phyloP scores from a whole-genome alignment of 352 stramenopile genomes.

The Globisporangium megalacanthum region DNA sequence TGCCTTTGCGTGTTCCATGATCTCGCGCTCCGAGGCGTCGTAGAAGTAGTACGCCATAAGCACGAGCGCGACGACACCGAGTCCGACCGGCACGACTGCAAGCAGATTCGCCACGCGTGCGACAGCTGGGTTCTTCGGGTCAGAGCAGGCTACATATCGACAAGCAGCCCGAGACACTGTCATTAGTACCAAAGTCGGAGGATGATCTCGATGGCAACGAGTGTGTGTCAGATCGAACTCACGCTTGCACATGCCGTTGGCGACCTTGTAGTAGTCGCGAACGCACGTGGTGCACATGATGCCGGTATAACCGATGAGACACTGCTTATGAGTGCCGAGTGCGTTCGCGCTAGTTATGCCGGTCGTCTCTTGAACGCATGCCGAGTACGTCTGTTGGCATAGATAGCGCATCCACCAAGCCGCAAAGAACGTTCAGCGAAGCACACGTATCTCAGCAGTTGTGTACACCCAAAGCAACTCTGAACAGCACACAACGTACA shows the following conservation, averaged over 20 bases:
- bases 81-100: constrained; percentile 33
- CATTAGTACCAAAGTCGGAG: too few species aligned
- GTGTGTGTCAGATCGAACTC: constrained; percentile 8
- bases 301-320: constrained; percentile 37
- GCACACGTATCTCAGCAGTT: not conserved
- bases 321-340: constrained; percentile 22
- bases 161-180: not conserved
- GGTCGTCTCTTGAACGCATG: constrained; percentile 18
- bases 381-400: constrained; percentile 18
- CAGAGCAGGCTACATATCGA: constrained; percentile 22
- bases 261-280: constrained; percentile 47
- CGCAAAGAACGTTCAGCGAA: not conserved
- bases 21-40: constrained; percentile 35
- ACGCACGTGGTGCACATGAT: constrained; percentile 46
- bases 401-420: not conserved
- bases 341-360: constrained; percentile 7
- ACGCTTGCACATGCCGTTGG: constrained; percentile 55
- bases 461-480: too few species aligned
- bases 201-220: not conserved
- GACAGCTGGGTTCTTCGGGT: constrained; percentile 32
- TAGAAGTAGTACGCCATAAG: constrained; percentile 45
- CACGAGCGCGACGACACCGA: constrained; percentile 23
- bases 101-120: constrained; percentile 30
- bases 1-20: constrained; percentile 44
- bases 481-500: constrained; percentile 21